These are phyloP conservation scores for Suhomyces chickasaworum DNA, from an alignment of 1,139 yeast genomes.

Conservation along the genomic window DNA sequence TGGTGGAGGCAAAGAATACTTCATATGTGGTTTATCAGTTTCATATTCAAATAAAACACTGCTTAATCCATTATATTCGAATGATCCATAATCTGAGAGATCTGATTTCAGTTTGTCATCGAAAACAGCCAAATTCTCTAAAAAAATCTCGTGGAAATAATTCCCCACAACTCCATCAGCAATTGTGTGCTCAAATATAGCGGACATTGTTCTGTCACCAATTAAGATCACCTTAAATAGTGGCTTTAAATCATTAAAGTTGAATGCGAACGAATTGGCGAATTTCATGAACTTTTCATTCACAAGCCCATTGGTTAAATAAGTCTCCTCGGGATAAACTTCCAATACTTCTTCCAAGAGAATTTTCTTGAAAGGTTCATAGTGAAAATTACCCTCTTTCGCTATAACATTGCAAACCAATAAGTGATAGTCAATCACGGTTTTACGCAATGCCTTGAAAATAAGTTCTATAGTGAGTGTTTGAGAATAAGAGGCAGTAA, in stretches of 20 bases:
- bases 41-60: constrained; percentile 25
- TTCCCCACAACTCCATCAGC: constrained; percentile 47
- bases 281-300: constrained; percentile 33
- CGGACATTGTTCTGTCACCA: constrained; percentile 29
- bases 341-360: constrained; percentile 30
- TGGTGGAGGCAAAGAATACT: constrained; percentile 38
- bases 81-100: constrained; percentile 19
- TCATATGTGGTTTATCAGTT: constrained; percentile 24
- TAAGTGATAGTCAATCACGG: constrained; percentile 39
- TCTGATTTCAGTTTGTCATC: constrained; percentile 18
- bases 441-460: constrained; percentile 33
- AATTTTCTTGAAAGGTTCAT: constrained; percentile 28
- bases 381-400: constrained; percentile 20
- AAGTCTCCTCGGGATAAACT: constrained; percentile 15
- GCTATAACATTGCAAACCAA: constrained; percentile 35
- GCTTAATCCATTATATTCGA: constrained; percentile 11
- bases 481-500: constrained; percentile 37
- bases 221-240: constrained; percentile 33
- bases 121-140: constrained; percentile 30
- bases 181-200: constrained; percentile 43
- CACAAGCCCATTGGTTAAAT: constrained; percentile 23
- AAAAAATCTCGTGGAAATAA: constrained; percentile 40
- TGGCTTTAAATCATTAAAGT: constrained; percentile 30
- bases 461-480: constrained; percentile 22
- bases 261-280: constrained; percentile 26